These are phyloP conservation scores for Neobulgaria alba DNA, from an alignment of 2,329 filamentous ascomycete species.

Conservation along the genomic window DNA sequence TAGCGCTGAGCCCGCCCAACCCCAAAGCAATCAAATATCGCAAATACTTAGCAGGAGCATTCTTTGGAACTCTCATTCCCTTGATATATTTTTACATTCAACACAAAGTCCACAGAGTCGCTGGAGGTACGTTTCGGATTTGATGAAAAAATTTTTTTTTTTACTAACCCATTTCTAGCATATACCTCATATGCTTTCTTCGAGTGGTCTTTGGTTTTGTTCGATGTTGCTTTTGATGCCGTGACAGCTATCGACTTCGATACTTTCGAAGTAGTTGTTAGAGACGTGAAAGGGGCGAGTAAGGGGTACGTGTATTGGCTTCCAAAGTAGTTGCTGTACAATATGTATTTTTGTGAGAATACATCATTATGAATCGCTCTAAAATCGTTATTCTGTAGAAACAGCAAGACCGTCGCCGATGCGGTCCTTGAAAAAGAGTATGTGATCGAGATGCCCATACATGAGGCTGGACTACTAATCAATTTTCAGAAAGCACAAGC, in stretches of 20 bases:
- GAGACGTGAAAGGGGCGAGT: slow-evolving; percentile 80
- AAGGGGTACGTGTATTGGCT: slow-evolving; percentile 99
- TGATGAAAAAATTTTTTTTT: too few relatives aligned
- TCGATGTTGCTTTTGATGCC: slow-evolving; percentile 94
- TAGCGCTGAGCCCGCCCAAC: slow-evolving; percentile 75
- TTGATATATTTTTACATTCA: slow-evolving; percentile 97
- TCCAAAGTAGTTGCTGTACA: slow-evolving; percentile 68
- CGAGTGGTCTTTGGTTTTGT: slow-evolving; percentile 90
- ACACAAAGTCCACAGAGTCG: slow-evolving; percentile 90
- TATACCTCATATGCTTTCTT: slow-evolving; percentile 98
- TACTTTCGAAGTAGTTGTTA: slow-evolving; percentile 78
- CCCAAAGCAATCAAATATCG: slow-evolving; percentile 76
- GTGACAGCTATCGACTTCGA: slow-evolving; percentile 89
- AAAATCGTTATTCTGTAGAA: slow-evolving; percentile 30
- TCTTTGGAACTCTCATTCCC: slow-evolving; percentile 85
- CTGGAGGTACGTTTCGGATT: slow-evolving; percentile 74
- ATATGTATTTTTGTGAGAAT: slow-evolving; percentile 25
- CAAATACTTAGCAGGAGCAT: slow-evolving; percentile 72
- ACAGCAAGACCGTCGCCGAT: slow-evolving; percentile 37
- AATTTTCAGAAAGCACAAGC: slow-evolving; percentile 60
- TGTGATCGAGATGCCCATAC: slow-evolving; percentile 30
- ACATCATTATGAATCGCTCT: slow-evolving; percentile 25
- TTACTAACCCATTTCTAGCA: slow-evolving; percentile 44
- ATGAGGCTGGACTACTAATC: slow-evolving; percentile 24
- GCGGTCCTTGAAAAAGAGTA: slow-evolving; percentile 65